Evolutionary conservation across 164 flowering plant genomes (phyloP).

Genomic region (Piper longum): DNA sequence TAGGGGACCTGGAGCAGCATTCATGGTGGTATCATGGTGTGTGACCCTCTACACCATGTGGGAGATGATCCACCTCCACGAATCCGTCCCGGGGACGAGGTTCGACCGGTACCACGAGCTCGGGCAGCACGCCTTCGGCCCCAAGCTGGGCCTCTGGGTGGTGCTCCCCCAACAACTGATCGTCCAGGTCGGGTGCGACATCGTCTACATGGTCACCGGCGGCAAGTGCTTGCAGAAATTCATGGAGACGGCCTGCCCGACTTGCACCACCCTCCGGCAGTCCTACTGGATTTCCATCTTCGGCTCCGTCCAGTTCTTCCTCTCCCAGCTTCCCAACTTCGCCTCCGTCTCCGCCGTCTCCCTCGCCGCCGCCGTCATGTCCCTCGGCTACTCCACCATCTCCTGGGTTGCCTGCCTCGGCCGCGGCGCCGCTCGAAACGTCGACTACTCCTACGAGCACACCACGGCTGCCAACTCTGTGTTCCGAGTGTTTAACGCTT

Average conservation of each 20-base stretch:
- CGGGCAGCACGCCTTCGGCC: slow-evolving; percentile 65
- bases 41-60: slow-evolving; percentile 77
- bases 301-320: slow-evolving; percentile 61
- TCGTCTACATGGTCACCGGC: slow-evolving; percentile 91
- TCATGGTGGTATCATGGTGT: slow-evolving; percentile 62
- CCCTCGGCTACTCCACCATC: slow-evolving; percentile 80
- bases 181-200: slow-evolving; percentile 73
- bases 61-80: slow-evolving; percentile 84
- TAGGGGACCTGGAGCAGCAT: slow-evolving; percentile 79
- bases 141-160: slow-evolving; percentile 67
- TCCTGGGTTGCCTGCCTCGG: slow-evolving; percentile 71
- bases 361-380: slow-evolving; percentile 80
- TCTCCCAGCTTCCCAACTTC: slow-evolving; percentile 81
- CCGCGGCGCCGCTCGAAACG: slow-evolving; percentile 33
- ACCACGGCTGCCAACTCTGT: slow-evolving; percentile 40
- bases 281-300: slow-evolving; percentile 83
- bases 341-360: slow-evolving; percentile 79
- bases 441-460: slow-evolving; percentile 63
- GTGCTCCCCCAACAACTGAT: slow-evolving; percentile 86
- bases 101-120: slow-evolving; percentile 72
- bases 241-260: slow-evolving; percentile 53
- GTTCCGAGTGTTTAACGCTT: slow-evolving; percentile 72
- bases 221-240: slow-evolving; percentile 77
- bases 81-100: slow-evolving; percentile 64
- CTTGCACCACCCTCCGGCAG: slow-evolving; percentile 42